Conservation (phyloP, 2,329 filamentous ascomycete genomes). For the Apiospora malaysiana region DNA sequence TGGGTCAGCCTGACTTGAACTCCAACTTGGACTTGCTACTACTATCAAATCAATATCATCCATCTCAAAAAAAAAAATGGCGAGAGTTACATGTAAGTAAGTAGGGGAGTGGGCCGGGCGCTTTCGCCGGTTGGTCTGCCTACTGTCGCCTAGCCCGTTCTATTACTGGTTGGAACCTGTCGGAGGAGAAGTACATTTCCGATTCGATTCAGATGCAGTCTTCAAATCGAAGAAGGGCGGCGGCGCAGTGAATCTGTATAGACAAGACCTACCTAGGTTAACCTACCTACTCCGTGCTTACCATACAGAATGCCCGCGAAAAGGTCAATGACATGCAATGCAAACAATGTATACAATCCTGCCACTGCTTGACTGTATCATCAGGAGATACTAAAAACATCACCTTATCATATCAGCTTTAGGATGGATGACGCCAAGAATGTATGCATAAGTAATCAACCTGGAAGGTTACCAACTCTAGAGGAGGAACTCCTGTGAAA, state of each 20-base stretch:
- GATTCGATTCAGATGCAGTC: constrained; percentile 5
- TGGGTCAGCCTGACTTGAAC: constrained; percentile 6
- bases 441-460: neutral
- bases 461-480: neutral
- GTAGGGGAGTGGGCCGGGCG: neutral
- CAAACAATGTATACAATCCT: neutral
- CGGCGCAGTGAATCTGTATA: neutral
- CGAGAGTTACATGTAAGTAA: neutral
- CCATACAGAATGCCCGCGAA: constrained; percentile 4
- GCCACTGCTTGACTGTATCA: neutral
- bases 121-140: constrained; percentile 6
- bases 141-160: neutral
- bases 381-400: neutral
- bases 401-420: neutral
- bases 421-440: neutral
- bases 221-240: neutral
- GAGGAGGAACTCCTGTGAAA: neutral
- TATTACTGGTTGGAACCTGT: neutral
- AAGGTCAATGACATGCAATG: neutral
- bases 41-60: constrained; percentile 11
- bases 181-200: neutral
- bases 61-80: neutral
- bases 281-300: too few species aligned
- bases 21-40: neutral
- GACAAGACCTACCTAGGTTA: too few species aligned